A percentile compares a stretch with the other conserved stretches of the same genome.
phyloP scores from a whole-genome alignment of 2,329 filamentous ascomycete species.

The Ceratocystiopsis minuta region DNA sequence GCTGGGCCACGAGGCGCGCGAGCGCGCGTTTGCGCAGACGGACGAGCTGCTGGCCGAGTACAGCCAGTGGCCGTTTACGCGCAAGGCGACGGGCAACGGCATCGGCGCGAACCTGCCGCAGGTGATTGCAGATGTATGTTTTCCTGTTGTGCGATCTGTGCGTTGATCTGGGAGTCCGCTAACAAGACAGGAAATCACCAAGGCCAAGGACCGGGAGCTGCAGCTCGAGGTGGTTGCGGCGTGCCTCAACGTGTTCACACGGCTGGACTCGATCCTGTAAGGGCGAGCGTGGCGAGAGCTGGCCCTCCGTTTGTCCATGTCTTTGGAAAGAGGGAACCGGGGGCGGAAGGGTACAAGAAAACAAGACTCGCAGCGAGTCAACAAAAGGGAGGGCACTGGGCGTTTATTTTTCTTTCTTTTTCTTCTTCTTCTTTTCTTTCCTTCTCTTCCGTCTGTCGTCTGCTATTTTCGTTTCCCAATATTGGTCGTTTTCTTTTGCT shows the following conservation, averaged over 20 bases:
- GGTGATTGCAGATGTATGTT: conserved; percentile 52
- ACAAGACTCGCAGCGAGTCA: not conserved
- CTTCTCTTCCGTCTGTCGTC: too few relatives aligned
- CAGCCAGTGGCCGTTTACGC: conserved; percentile 91
- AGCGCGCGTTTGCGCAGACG: conserved; percentile 90
- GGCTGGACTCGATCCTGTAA: conserved; percentile 86
- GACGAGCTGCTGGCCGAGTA: conserved; percentile 92
- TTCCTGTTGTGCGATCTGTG: too few relatives aligned
- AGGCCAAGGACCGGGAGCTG: conserved; percentile 79
- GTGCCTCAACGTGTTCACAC: conserved; percentile 91
- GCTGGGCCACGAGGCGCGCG: conserved; percentile 81
- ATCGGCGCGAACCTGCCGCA: conserved; percentile 87
- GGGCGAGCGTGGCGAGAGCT: too few relatives aligned
- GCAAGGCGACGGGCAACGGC: conserved; percentile 59
- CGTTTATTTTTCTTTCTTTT: not conserved
- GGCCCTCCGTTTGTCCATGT: too few relatives aligned
- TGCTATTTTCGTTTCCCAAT: too few relatives aligned
- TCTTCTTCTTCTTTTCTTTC: too few relatives aligned
- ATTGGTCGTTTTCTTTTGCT: not conserved
- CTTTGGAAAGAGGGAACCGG: too few relatives aligned
- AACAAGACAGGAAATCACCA: conserved; percentile 49
- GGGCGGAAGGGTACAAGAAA: not conserved
- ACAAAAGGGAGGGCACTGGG: not conserved
- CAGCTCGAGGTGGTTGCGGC: conserved; percentile 95
- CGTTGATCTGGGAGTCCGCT: too few relatives aligned